Evolutionary conservation across 2,329 filamentous ascomycete species (phyloP), one percentile per base, ranked within the genome.

Genomic region (Alternaria sp.): DNA sequence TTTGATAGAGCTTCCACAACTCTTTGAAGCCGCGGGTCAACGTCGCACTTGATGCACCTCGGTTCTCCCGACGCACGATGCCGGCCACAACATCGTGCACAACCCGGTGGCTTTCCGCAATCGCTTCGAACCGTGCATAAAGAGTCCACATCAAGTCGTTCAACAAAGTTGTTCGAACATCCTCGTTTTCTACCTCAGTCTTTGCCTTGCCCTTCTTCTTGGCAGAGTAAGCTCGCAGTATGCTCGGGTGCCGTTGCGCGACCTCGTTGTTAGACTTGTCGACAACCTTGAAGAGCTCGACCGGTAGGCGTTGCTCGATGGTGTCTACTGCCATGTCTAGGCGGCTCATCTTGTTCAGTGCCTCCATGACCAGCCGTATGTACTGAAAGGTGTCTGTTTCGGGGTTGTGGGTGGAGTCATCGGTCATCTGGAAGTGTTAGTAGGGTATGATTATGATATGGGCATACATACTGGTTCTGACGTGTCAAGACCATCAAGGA

Each of bases 371-470:
- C 43, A 99, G 83, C 55, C 91, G 89, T 54, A 98, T 90, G 77
- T 99, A 99, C 76, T 92, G 91, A 77, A 99, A 98, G 0, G 93
- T 97, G 77, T 99, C 94, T 4, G 93, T 90, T 80, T 99, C 96
- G 0, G 95, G 95, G 74, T 98, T 99, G 76, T 93, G 93, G 57
- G 92, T 91, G 1, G 93, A 90, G 77, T 99, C 96, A 77, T 99
- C 96, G 4, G 90, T 86, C 79, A 96, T 86, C 75, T 79, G 25
- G 5, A 10, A 15, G 5, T 9, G 40, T 87, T 28, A 71, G 67
- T 12, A 36, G 15, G 0, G 19, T 17, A 13, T 5, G n/a, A n/a
- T n/a, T n/a, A n/a, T n/a, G n/a, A n/a, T n/a, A 10, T 12, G 9
- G 26, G 28, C 45, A 9, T 15, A 69, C 74, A 51, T 70, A 78